Conservation (phyloP, 169 alveolate genomes). For the Miamiensis avidus region DNA sequence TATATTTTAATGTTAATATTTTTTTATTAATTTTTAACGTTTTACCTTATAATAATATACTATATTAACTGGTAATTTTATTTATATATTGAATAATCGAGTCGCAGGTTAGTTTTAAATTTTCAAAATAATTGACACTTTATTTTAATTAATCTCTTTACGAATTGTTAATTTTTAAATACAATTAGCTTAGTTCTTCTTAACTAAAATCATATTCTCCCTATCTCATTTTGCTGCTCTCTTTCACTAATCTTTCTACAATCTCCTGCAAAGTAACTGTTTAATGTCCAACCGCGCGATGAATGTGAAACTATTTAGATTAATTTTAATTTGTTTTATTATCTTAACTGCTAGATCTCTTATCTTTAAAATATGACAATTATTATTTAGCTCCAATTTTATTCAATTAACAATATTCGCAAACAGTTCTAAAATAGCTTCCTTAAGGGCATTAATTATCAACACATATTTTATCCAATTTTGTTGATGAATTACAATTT, state of each 20-base stretch:
- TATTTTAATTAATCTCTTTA: neutral
- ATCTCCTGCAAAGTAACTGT: neutral
- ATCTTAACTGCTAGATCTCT: too few relatives aligned
- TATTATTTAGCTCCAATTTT: too few relatives aligned
- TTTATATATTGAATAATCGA: too few relatives aligned
- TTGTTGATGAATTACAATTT: neutral
- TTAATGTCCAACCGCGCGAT: neutral
- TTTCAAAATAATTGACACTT: neutral
- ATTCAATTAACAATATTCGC: neutral
- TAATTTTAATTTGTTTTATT: too few relatives aligned
- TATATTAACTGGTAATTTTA: too few relatives aligned
- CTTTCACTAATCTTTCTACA: neutral
- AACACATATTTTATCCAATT: neutral
- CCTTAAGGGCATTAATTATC: neutral
- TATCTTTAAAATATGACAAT: too few relatives aligned
- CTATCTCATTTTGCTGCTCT: too few relatives aligned
- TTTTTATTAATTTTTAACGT: too few relatives aligned
- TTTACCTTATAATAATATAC: neutral
- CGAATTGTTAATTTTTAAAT: too few relatives aligned
- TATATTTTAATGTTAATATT: too few relatives aligned
- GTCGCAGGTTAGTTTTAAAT: neutral
- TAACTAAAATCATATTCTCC: neutral
- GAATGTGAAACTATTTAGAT: neutral
- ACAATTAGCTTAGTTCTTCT: neutral
- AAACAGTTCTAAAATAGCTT: neutral